Base-by-base conservation (phyloP, 1,139 yeast genomes). In the Saccharomyces hybrid region DNA sequence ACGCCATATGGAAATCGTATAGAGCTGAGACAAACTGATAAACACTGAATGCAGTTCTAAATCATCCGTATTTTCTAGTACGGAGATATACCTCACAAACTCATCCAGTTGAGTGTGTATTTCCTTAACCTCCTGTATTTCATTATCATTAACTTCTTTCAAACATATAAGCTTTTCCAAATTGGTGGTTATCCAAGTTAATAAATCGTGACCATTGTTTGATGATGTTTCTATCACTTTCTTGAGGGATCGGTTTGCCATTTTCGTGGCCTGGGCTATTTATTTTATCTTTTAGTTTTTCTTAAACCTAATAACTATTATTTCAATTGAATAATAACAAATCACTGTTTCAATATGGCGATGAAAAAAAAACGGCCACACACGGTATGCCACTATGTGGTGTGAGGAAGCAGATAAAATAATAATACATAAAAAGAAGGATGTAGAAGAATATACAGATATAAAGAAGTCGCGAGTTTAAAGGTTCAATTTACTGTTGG, bases 11-110 rank as follows among this genome's bases (percentile, higher is more conserved):
- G 62, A 57, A 16, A 58, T 30, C 1, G 59, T 44, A 53, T 58
- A 59, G 20, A 68, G 52, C 38, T 67, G 63, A 2, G 70, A 62
- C 13, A 62, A 26, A 31, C 60, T 56, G 6, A 59, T 46, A 42
- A 55, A 57, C 6, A 63, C 55, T 28, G 57, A 57, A 50, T 65
- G 67, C 2, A 67, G 64, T 23, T 63, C 59, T 2, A 56, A 31
- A 1, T 53, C 58, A 4, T 48, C 50, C 4, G 50, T 30, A 14
- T 61, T 61, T 9, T 57, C 61, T 3, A 51, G 41, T 5, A 27
- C 49, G 1, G 64, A 50, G 6, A 57, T 25, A 48, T 57, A 58
- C 41, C 57, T 53, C 4, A 59, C 30, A 32, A 57, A 57, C 9
- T 55, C 47, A 28, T 53, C 52, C 23, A 62, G 32, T 26, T 64